phyloP scores from a whole-genome alignment of 371 early-diverging fungal species.

The Mortierella sp. region DNA sequence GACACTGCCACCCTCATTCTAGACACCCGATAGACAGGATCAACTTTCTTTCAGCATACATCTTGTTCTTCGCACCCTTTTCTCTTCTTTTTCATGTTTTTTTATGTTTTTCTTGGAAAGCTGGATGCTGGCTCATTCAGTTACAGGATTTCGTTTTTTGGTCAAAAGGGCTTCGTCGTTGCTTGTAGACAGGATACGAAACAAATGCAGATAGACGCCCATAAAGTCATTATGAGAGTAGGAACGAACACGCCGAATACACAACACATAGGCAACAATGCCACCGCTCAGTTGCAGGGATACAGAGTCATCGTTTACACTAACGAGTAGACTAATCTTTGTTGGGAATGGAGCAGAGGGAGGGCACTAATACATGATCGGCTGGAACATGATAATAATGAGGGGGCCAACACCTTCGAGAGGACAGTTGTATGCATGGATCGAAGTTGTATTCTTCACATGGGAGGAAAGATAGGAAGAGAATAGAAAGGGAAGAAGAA shows the following conservation, averaged over 20 bases:
- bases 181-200: not conserved
- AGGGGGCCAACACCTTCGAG: not conserved
- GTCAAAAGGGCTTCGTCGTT: not conserved
- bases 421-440: not conserved
- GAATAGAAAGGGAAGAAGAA: not conserved
- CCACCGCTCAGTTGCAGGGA: not conserved
- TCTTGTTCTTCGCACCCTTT: not conserved
- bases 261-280: not conserved
- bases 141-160: not conserved
- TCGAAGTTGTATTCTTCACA: not conserved
- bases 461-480: not conserved
- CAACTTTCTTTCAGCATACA: not conserved
- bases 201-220: not conserved
- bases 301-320: not conserved
- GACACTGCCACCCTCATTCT: not conserved
- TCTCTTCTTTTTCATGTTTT: not conserved
- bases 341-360: not conserved
- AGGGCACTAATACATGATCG: not conserved
- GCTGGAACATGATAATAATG: not conserved
- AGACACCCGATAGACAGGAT: not conserved
- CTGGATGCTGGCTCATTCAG: conserved; percentile 44
- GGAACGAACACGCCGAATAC: not conserved
- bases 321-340: no score
- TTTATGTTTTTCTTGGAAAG: not conserved
- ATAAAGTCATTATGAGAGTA: not conserved